Evolutionary conservation across 306 rosid species (phyloP), one percentile per base, ranked within the genome.

Genomic region (Ceratonia siliqua): DNA sequence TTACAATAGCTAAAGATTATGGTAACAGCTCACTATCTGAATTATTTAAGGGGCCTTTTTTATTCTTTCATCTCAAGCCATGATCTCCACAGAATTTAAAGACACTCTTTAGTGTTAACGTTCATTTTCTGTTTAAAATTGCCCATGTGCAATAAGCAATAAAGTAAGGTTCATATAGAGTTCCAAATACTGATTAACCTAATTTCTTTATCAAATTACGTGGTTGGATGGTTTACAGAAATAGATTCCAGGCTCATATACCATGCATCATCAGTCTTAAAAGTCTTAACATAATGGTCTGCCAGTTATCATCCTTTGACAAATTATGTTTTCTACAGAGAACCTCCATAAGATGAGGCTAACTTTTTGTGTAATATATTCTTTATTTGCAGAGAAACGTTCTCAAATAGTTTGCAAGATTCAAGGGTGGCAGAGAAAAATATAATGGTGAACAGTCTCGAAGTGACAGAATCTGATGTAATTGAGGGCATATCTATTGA

Each of bases 351-450:
- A 14, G 53, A 36, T 38, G 78, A 39, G 50, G 64, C 62, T 41
- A 41, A 59, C 61, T 59, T 38, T 39, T 20, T 62, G 55, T 65
- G 53, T 77, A 62, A 66, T 64, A 63, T 62, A 17, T 79, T 71
- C 27, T 30, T 43, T 62, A 17, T 43, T 72, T 21, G 52, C 77
- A 91, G 94, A 82, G 73, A 76, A 73, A 66, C 67, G 54, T 46
- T 46, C 73, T 75, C 87, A 32, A 55, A 62, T 66, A 61, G 78
- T 81, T 77, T 83, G 71, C 86, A 43, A 68, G 62, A 43, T 68
- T 71, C 68, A 59, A 81, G 79, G 73, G 45, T 62, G 63, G 76
- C 39, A 17, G 67, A 75, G 64, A 66, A 61, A 79, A 59, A 38
- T 75, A 68, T 63, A 48, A 82, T 35, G 65, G 74, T 61, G 65